Evolutionary conservation across 1,139 yeast species (phyloP).

Genomic region (Kurtzmaniella quercitrusa): DNA sequence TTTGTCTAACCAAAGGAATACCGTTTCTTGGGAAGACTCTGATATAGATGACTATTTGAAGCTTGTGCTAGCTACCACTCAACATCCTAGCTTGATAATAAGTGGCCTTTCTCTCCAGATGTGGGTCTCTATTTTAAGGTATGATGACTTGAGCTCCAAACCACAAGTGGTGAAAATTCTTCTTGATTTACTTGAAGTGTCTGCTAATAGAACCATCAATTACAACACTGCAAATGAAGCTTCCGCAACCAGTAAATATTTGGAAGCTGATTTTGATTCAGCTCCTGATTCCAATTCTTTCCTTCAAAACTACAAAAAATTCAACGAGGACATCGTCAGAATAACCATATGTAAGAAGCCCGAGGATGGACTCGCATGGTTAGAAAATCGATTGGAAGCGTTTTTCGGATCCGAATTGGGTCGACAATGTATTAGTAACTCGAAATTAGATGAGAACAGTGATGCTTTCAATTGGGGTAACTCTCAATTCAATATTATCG

Average conservation of each 20-base stretch:
- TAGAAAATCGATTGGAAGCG: conserved; percentile 64
- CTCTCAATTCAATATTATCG: conserved; percentile 82
- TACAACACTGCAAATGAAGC: conserved; percentile 68
- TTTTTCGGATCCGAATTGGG: conserved; percentile 80
- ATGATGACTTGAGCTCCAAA: conserved; percentile 62
- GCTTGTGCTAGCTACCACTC: conserved; percentile 75
- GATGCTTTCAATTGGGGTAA: conserved; percentile 73
- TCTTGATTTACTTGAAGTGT: conserved; percentile 66
- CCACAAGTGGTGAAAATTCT: conserved; percentile 48
- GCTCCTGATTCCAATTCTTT: conserved; percentile 76
- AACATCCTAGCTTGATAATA: conserved; percentile 81
- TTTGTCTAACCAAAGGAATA: conserved; percentile 26
- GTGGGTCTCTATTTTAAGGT: conserved; percentile 88
- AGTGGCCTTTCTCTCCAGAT: conserved; percentile 88
- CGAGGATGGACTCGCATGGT: conserved; percentile 76
- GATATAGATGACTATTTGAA: conserved; percentile 63
- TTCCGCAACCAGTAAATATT: conserved; percentile 56
- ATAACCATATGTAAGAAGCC: conserved; percentile 84
- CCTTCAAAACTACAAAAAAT: conserved; percentile 73
- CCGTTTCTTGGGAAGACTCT: conserved; percentile 45
- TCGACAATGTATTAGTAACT: conserved; percentile 52
- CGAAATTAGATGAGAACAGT: conserved; percentile 56
- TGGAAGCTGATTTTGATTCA: conserved; percentile 85
- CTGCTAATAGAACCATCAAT: conserved; percentile 75
- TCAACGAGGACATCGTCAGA: conserved; percentile 87